These are phyloP conservation scores for Amanita molliuscula DNA, from an alignment of 768 basidiomycete species.

Conservation along the genomic window DNA sequence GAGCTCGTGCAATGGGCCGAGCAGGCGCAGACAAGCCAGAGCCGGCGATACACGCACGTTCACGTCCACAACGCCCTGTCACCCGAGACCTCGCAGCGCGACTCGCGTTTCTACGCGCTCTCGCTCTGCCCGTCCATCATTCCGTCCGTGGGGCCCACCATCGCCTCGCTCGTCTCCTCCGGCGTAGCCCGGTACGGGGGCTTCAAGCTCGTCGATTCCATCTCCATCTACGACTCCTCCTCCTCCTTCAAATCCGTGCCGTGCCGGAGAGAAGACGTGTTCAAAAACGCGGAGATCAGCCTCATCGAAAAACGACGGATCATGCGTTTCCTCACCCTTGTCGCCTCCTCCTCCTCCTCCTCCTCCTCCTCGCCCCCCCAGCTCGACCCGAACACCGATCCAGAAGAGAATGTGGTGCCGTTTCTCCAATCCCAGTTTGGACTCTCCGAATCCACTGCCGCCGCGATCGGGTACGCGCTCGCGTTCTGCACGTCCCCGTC, in stretches of 20 bases:
- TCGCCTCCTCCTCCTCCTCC: no score
- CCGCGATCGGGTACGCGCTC: constrained; percentile 66
- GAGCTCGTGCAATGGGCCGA: constrained; percentile 37
- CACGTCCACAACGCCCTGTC: constrained; percentile 29
- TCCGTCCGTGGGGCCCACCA: constrained; percentile 67
- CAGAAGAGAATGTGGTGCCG: constrained; percentile 52
- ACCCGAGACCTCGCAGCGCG: constrained; percentile 8
- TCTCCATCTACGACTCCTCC: constrained; percentile 42
- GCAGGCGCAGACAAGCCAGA: no score
- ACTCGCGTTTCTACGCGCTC: constrained; percentile 71
- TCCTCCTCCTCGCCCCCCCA: no score
- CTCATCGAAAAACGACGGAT: constrained; percentile 82
- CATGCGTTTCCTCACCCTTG: constrained; percentile 87
- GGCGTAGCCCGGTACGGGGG: constrained; percentile 88
- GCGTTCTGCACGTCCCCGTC: constrained; percentile 51
- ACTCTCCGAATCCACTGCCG: constrained; percentile 44
- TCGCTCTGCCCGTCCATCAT: constrained; percentile 81
- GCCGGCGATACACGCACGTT: constrained; percentile 28
- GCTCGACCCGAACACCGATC: constrained; percentile 40
- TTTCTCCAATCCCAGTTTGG: constrained; percentile 38
- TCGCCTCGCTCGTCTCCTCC: constrained; percentile 68
- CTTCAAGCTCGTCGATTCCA: constrained; percentile 71
- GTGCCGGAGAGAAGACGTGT: constrained; percentile 85
- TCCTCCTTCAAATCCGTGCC: constrained; percentile 56
- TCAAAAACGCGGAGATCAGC: constrained; percentile 69